Conservation (phyloP, 108 stramenopile genomes). For the Fistulifera solaris region DNA sequence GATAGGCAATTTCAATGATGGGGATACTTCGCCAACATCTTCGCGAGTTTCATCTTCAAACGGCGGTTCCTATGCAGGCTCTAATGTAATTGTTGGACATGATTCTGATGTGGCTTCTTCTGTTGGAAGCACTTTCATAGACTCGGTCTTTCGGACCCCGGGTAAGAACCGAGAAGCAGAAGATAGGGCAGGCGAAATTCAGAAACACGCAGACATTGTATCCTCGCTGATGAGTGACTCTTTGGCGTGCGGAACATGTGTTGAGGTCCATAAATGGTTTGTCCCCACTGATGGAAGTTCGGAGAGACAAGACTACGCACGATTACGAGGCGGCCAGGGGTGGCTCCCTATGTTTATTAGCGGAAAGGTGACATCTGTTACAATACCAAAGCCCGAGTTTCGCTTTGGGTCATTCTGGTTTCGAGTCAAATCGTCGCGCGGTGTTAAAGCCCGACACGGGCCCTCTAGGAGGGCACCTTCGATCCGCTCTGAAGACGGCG, state of each 20-base stretch:
- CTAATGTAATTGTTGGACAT: slow-evolving; percentile 5
- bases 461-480: slow-evolving; percentile 59
- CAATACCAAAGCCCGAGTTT: slow-evolving; percentile 40
- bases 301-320: slow-evolving; percentile 29
- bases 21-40: slow-evolving; percentile 30
- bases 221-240: slow-evolving; percentile 6
- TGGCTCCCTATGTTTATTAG: slow-evolving; percentile 60
- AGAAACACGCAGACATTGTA: slow-evolving; percentile 8
- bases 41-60: slow-evolving; percentile 24
- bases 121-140: slow-evolving; percentile 47
- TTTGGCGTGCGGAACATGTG: slow-evolving; percentile 62
- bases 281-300: too few relatives aligned
- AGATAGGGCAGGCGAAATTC: slow-evolving; percentile 1
- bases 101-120: slow-evolving; percentile 54
- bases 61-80: slow-evolving; percentile 9
- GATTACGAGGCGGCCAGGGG: slow-evolving; percentile 65
- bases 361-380: slow-evolving; percentile 19
- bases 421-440: slow-evolving; percentile 42
- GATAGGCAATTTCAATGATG: slow-evolving; percentile 10
- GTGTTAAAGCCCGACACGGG: slow-evolving; percentile 67
- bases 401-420: slow-evolving; percentile 83
- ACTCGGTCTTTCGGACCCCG: slow-evolving; percentile 52
- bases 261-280: slow-evolving; percentile 53
- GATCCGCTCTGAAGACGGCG: slow-evolving; percentile 60
- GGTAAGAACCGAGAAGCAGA: slow-evolving; percentile 16